Conservation (phyloP, 2,329 filamentous ascomycete genomes). For the Alternaria sp. region DNA sequence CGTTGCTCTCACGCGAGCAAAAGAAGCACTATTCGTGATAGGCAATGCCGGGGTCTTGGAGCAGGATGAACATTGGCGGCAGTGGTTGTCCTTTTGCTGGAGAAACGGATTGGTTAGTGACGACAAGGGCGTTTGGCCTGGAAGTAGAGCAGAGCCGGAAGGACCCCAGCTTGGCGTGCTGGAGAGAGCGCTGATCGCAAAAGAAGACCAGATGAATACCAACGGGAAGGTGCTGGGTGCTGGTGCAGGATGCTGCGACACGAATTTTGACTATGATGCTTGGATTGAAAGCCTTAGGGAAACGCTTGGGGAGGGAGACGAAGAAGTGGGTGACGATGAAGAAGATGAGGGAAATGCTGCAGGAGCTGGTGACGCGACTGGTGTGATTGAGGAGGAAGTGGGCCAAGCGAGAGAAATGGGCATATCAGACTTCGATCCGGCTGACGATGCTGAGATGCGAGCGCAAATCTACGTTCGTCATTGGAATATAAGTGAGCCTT, state of each 20-base stretch:
- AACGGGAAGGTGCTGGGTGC: conserved; percentile 28
- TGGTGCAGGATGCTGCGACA: not conserved
- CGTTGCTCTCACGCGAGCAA: conserved; percentile 57
- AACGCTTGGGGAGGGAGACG: conserved; percentile 30
- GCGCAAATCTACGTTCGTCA: too few species aligned
- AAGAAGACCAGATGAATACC: conserved; percentile 20
- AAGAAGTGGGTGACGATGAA: conserved; percentile 7
- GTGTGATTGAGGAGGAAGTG: not conserved
- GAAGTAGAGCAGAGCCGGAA: not conserved
- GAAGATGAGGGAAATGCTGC: not conserved
- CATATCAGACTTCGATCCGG: too few species aligned
- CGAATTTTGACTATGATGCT: conserved; percentile 32
- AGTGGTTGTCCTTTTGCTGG: conserved; percentile 51
- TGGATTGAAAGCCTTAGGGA: conserved; percentile 36
- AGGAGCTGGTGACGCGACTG: not conserved
- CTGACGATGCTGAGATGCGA: not conserved
- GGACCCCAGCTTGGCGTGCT: conserved; percentile 32
- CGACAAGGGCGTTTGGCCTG: conserved; percentile 17
- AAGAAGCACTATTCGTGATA: conserved; percentile 55
- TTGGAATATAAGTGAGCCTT: too few species aligned
- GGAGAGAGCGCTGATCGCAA: conserved; percentile 39
- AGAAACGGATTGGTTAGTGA: conserved; percentile 45
- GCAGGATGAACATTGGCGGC: conserved; percentile 51
- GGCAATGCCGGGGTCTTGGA: conserved; percentile 52
- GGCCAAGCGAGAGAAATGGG: too few species aligned